phyloP scores from a whole-genome alignment of 2,329 filamentous ascomycete species.

The Chaetothyriales sp. region DNA sequence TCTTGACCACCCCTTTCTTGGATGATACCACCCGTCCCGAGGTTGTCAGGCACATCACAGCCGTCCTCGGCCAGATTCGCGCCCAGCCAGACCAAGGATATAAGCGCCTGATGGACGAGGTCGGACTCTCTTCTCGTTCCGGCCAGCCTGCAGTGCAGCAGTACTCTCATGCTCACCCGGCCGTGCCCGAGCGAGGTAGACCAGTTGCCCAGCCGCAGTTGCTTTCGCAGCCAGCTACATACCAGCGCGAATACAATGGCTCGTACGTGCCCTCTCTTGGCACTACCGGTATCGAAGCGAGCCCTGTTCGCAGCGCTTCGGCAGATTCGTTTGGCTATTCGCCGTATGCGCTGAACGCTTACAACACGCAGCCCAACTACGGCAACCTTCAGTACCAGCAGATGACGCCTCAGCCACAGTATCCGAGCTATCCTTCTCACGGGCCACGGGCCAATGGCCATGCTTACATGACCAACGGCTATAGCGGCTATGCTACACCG shows the following conservation, averaged over 20 bases:
- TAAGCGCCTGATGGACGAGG: slow-evolving; percentile 97
- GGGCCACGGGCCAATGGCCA: slow-evolving; percentile 32
- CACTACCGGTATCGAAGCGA: slow-evolving; percentile 21
- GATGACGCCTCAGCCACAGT: slow-evolving; percentile 38
- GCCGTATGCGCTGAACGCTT: slow-evolving; percentile 24
- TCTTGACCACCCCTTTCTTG: slow-evolving; percentile 91
- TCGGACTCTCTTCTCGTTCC: slow-evolving; percentile 55
- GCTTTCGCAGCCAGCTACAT: slow-evolving; percentile 20
- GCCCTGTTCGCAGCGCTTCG: slow-evolving; percentile 25
- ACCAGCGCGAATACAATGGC: slow-evolving; percentile 29
- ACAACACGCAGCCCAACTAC: slow-evolving; percentile 22
- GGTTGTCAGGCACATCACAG: slow-evolving; percentile 82
- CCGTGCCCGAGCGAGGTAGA: slow-evolving; percentile 27
- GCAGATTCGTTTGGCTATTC: slow-evolving; percentile 24
- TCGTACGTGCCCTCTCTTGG: slow-evolving; percentile 25
- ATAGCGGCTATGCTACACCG: slow-evolving; percentile 28
- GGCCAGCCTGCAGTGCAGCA: slow-evolving; percentile 23
- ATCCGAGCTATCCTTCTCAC: slow-evolving; percentile 40
- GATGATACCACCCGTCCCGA: slow-evolving; percentile 79
- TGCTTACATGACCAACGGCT: slow-evolving; percentile 28
- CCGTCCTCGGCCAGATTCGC: slow-evolving; percentile 76
- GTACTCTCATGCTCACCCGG: slow-evolving; percentile 23
- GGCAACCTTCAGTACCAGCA: slow-evolving; percentile 28
- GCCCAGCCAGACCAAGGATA: slow-evolving; percentile 90
- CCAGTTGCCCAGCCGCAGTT: slow-evolving; percentile 24